Evolutionary conservation across 2,329 filamentous ascomycete species (phyloP), one percentile per base, ranked within the genome.

Genomic region (Phialophora tarda): DNA sequence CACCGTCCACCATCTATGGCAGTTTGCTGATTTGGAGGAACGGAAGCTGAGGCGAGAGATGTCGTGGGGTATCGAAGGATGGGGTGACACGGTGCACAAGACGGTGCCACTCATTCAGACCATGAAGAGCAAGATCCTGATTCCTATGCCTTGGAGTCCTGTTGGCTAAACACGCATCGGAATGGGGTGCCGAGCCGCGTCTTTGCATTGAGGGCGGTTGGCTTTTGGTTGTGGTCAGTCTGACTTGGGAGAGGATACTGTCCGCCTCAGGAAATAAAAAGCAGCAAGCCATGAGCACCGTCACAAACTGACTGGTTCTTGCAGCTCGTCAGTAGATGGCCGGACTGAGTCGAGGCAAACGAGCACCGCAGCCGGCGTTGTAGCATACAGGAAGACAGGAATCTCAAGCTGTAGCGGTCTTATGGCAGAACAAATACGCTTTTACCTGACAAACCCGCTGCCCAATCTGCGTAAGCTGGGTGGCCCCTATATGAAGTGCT

Each of bases 71-170:
- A 88, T 96, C 48, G 91, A 97, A 76, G 95, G 95, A 54, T 99
- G 95, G 95, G 92, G 91, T 60, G 92, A 97, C 75, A 97, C 94
- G 26, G 95, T 98, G 44, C 95, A 99, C 84, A 97, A 96, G 86
- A 99, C 95, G 1, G 95, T 99, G 55, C 95, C 95, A 34, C 85
- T 99, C 70, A 99, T 99, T 74, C 93, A 97, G 82, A 89, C 84
- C 65, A 99, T 99, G 95, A 92, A 95, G 86, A 96, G 92, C 76
- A 86, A 91, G 74, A 93, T 99, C 74, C 79, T 99, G 76, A 89
- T 98, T 68, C 92, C 95, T 12, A 93, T 97, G 90, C 91, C 93
- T 8, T 99, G 95, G 95, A 97, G 92, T 69, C 93, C 95, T 3
- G 92, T 97, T 67, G 89, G 90, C 69, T 97, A 84, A 70, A 24